These are phyloP conservation scores for Rosa lucieae DNA, from an alignment of 306 rosid species.

Conservation along the genomic window DNA sequence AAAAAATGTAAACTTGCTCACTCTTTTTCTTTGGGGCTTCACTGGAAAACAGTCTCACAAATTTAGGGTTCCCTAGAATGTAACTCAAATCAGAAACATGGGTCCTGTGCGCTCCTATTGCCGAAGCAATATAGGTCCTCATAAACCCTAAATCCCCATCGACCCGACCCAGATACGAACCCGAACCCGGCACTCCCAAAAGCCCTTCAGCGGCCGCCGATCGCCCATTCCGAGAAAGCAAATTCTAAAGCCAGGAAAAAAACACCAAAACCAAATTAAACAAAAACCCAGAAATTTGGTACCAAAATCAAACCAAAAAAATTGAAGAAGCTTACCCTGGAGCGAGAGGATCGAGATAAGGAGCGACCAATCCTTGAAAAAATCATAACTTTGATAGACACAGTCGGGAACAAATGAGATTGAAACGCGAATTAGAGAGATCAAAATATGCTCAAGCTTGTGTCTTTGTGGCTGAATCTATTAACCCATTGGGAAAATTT, in stretches of 20 bases:
- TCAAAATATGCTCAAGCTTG: background rate
- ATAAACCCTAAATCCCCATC: slow-evolving; percentile 60
- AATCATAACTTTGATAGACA: slow-evolving; percentile 38
- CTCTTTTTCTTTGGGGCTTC: slow-evolving; percentile 90
- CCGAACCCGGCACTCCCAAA: slow-evolving; percentile 31
- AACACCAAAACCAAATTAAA: background rate
- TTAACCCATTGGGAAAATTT: slow-evolving; percentile 17
- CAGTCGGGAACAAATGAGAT: background rate
- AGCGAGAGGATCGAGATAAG: slow-evolving; percentile 60
- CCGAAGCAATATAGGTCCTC: slow-evolving; percentile 48
- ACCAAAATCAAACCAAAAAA: background rate
- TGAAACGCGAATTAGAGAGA: slow-evolving; percentile 9
- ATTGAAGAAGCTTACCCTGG: slow-evolving; percentile 40
- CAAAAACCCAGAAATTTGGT: background rate
- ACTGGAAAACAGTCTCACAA: slow-evolving; percentile 63
- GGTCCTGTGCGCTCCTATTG: slow-evolving; percentile 41
- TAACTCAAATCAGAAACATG: slow-evolving; percentile 43
- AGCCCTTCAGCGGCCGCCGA: slow-evolving; percentile 42
- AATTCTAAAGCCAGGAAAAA: slow-evolving; percentile 43
- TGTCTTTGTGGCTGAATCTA: background rate
- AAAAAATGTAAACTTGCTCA: slow-evolving; percentile 28
- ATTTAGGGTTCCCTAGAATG: slow-evolving; percentile 58
- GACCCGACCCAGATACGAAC: slow-evolving; percentile 40
- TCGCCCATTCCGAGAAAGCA: slow-evolving; percentile 47
- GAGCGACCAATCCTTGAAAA: slow-evolving; percentile 66